A percentile compares a stretch with the other conserved stretches of the same genome.
Conservation (phyloP, 2,329 filamentous ascomycete species). For the Sclerotinia sclerotiorum region DNA sequence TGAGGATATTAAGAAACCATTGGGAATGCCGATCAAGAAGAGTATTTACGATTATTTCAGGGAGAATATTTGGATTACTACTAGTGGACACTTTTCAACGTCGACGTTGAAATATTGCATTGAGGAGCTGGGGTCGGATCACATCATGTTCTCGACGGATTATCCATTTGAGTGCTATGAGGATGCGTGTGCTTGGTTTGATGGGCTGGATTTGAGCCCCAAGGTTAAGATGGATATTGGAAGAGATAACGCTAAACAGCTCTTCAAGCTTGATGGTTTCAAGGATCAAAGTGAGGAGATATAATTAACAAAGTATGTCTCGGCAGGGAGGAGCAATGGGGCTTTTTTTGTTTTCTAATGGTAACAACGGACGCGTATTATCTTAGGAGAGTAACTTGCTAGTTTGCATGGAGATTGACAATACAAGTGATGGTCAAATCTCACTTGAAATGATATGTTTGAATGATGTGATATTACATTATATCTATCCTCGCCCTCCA, state of each 20-base stretch:
- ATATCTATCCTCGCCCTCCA: no score
- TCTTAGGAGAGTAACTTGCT: no score
- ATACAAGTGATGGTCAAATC: no score
- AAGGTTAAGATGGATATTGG: constrained; percentile 46
- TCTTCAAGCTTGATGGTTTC: constrained; percentile 41
- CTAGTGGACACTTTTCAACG: constrained; percentile 56
- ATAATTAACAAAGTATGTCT: not conserved
- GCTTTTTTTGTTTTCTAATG: not conserved
- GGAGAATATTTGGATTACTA: constrained; percentile 57
- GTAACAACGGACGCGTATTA: no score
- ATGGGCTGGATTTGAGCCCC: constrained; percentile 43
- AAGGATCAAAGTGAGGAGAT: constrained; percentile 8
- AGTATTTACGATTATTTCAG: constrained; percentile 54
- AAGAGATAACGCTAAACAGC: constrained; percentile 47
- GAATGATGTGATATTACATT: no score
- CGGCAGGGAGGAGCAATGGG: no score
- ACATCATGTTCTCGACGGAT: constrained; percentile 54
- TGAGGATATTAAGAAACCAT: constrained; percentile 52
- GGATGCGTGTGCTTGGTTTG: constrained; percentile 46
- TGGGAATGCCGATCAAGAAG: constrained; percentile 43
- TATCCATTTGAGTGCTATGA: constrained; percentile 53
- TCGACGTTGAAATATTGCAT: constrained; percentile 52
- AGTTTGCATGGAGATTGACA: no score
- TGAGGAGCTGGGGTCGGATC: constrained; percentile 49
- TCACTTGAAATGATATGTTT: no score